Base-by-base conservation (phyloP, 2,329 filamentous ascomycete genomes). In the Cytospora leucostoma region DNA sequence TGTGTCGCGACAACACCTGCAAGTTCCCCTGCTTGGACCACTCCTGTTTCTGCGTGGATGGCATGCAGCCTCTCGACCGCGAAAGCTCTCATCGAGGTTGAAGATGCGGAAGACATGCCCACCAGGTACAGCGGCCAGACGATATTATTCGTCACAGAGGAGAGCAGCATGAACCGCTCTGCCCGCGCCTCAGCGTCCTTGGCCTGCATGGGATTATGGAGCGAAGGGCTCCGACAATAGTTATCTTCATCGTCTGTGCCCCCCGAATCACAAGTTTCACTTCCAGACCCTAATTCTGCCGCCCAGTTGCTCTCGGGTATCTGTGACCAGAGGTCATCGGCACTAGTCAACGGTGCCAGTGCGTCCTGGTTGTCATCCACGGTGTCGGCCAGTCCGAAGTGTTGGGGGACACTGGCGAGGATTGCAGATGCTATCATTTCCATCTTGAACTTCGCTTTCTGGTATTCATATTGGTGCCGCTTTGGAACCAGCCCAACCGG, bases 71-170 rank as follows among this genome's bases (percentile, higher is more conserved):
- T 73, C 19, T 77, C 75, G 15, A 82, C 70, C 1, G 79, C 77
- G 53, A 82, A 83, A 3, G 73, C 70, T 55, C 76, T 77, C 67
- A 77, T 77, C 55, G 76, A 72, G 3, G 70, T 66, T 1, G 75
- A 74, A 64, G 79, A 82, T 3, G 75, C 77, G 0, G 79, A 79
- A 21, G 79, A 81, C 70, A 80, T 77, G 59, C 80, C 81, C 8
- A 80, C 75, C 12, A 79, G 76, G 61, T 81, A 83, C 4, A 83
- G 73, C 5, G 81, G 81, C 80, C 80, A 82, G 47, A 83, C 76
- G 10, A 82, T 75, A 17, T 78, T 78, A 66, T 81, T 80, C 32
- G 79, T 80, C 1, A 79, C 76, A 10, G 79, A 80, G 0, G 78
- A 79, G 7, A 83, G 72, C 5, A 79, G 77, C 77, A 83, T 78